Base-by-base conservation (phyloP, 345 rosid genomes). In the Cardamine occulta region DNA sequence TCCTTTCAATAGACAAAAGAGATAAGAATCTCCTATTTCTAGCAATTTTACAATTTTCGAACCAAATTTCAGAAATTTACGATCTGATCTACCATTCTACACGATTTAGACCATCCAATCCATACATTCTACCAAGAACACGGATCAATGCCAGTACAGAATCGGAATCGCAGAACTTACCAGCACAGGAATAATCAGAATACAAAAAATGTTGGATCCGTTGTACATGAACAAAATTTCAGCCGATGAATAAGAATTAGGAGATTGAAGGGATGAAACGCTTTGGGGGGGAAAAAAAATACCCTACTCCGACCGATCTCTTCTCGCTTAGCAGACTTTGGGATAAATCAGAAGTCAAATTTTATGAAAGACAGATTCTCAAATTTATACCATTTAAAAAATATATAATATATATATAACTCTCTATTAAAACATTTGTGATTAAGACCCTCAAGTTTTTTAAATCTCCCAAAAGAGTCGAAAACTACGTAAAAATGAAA, bases 261-360 rank as follows among this genome's bases (percentile, higher is more conserved):
- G 45, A 51, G 54, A 75, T 35, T 58, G 32, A 49, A 49, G 1
- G 10, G 5, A 37, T 39, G 67, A 37, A 35, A 63, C 32, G 2
- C 18, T 61, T 72, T 48, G 1, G 4, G 13, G 1, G 4, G 3
- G n/a, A 11, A 12, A 17, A 18, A 40, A 29, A 34, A 5, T 32
- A 44, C 23, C 70, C 66, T 58, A 69, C 29, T 55, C n/a, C 44
- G 17, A 58, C 42, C 39, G 48, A 69, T 68, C 39, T 56, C 32
- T 76, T 76, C 80, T 76, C 47, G 61, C 26, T 68, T 69, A 60
- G 53, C 31, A 61, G 57, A 61, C 74, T 75, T 68, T 60, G 63
- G 49, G 47, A 40, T 68, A 61, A 60, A 75, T 61, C 66, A 6
- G 15, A 24, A 68, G 49, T n/a, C 63, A 62, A 32, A 54, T 51